Evolutionary conservation across 164 flowering plant species (phyloP).

Genomic region (Dillenia suffruticosa): DNA sequence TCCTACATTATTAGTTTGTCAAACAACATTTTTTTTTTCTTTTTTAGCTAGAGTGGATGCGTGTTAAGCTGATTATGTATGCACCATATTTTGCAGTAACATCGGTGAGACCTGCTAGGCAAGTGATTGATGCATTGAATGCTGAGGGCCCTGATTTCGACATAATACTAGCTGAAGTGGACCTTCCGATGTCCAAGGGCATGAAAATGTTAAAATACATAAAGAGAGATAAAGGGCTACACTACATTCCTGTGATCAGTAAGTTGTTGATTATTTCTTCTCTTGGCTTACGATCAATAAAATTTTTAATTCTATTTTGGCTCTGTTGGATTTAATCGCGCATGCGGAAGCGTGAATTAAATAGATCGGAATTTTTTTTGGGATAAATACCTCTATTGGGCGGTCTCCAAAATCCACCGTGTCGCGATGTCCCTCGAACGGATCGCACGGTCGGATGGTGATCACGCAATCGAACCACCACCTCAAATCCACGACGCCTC

Average conservation of each 20-base stretch:
- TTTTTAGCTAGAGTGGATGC: background rate
- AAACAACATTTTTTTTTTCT: too few relatives aligned
- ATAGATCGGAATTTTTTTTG: too few relatives aligned
- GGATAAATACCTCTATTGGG: too few relatives aligned
- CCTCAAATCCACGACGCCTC: too few relatives aligned
- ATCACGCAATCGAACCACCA: too few relatives aligned
- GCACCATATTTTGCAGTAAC: slow-evolving; percentile 55
- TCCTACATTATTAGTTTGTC: background rate
- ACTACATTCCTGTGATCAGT: slow-evolving; percentile 92
- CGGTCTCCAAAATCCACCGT: too few relatives aligned
- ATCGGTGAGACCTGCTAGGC: slow-evolving; percentile 85
- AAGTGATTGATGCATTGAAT: slow-evolving; percentile 95
- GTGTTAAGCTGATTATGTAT: slow-evolving; percentile 6
- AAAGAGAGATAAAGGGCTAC: slow-evolving; percentile 60
- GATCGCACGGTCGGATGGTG: too few relatives aligned
- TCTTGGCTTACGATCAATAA: background rate
- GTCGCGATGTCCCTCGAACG: too few relatives aligned
- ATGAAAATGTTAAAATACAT: slow-evolving; percentile 91
- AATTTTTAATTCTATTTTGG: background rate
- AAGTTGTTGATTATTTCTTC: slow-evolving; percentile 18
- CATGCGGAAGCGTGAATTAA: too few relatives aligned
- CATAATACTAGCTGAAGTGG: too few relatives aligned
- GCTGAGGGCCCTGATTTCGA: slow-evolving; percentile 90
- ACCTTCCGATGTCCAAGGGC: slow-evolving; percentile 91
- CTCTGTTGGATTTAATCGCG: too few relatives aligned